phyloP scores from a whole-genome alignment of 2,329 filamentous ascomycete genomes.

The Decorospora gaudefroyi region DNA sequence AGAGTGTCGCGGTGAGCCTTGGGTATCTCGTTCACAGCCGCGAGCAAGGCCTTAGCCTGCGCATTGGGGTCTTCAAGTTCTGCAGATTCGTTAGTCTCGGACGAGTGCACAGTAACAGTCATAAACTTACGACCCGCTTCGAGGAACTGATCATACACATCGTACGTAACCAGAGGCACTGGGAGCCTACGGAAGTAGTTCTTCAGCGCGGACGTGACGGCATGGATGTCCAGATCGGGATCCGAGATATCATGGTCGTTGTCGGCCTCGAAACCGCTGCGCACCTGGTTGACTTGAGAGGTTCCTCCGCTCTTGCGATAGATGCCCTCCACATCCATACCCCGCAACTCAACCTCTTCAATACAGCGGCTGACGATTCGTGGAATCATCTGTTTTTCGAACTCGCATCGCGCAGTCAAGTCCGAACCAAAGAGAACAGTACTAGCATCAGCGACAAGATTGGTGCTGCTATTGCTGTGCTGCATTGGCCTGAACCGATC shows the following conservation, averaged over 20 bases:
- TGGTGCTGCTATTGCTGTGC: conserved; percentile 52
- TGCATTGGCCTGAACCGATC: conserved; percentile 43
- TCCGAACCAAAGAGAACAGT: conserved; percentile 85
- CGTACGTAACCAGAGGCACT: conserved; percentile 84
- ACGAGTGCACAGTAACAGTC: not conserved
- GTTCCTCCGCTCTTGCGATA: conserved; percentile 97
- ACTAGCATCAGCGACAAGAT: conserved; percentile 44
- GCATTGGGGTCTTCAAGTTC: conserved; percentile 63
- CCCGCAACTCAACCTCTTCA: conserved; percentile 91
- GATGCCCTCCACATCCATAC: conserved; percentile 97
- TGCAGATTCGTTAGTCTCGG: conserved; percentile 38
- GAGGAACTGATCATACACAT: conserved; percentile 86
- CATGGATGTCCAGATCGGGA: conserved; percentile 90
- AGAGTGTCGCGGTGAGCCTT: conserved; percentile 84
- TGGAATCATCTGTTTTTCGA: conserved; percentile 86
- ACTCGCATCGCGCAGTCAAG: conserved; percentile 80
- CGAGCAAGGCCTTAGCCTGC: conserved; percentile 64
- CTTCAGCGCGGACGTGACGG: conserved; percentile 92
- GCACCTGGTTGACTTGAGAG: conserved; percentile 85
- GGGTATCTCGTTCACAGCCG: conserved; percentile 77
- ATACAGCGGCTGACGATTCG: conserved; percentile 91
- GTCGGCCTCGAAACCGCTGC: conserved; percentile 86
- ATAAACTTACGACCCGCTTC: conserved; percentile 71
- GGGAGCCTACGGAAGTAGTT: conserved; percentile 97
- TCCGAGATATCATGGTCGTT: conserved; percentile 92